Percentiles rank a stretch among this genome's conserved stretches.
These are phyloP conservation scores for Suillus plorans DNA, from an alignment of 768 basidiomycete genomes.

Conservation along the genomic window DNA sequence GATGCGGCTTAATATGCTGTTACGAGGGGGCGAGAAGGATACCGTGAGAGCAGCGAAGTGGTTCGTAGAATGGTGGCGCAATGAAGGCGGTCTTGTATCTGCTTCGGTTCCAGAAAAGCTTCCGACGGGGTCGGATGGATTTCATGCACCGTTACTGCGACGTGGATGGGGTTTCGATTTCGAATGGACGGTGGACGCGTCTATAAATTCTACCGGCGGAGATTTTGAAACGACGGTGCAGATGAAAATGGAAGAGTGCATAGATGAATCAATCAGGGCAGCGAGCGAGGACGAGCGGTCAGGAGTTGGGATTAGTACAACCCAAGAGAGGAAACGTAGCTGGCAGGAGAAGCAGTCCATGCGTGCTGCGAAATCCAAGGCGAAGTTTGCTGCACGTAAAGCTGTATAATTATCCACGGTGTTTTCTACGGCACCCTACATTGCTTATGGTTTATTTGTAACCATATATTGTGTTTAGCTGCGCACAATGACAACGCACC, in stretches of 20 bases:
- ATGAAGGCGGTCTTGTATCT: slow-evolving; percentile 60
- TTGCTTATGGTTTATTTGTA: neutral
- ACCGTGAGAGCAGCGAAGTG: slow-evolving; percentile 69
- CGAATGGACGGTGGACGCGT: slow-evolving; percentile 52
- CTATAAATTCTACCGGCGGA: slow-evolving; percentile 14
- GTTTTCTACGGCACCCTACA: neutral
- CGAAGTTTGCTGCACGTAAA: slow-evolving; percentile 28
- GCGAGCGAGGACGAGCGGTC: slow-evolving; percentile 49
- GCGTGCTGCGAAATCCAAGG: slow-evolving; percentile 34
- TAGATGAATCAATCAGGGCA: slow-evolving; percentile 50
- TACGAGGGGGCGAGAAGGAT: slow-evolving; percentile 74
- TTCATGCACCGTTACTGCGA: slow-evolving; percentile 18
- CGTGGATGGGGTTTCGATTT: slow-evolving; percentile 87
- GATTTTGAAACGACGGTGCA: slow-evolving; percentile 43
- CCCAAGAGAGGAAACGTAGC: slow-evolving; percentile 65
- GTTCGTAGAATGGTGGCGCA: slow-evolving; percentile 89
- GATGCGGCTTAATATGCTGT: slow-evolving; percentile 76
- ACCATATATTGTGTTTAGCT: neutral
- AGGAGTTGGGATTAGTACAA: slow-evolving; percentile 62
- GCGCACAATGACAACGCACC: neutral
- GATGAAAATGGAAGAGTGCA: slow-evolving; percentile 68
- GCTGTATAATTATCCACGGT: slow-evolving; percentile 2
- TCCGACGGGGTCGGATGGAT: slow-evolving; percentile 9
- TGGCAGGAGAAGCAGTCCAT: slow-evolving; percentile 41
- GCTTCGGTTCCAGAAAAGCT: slow-evolving; percentile 39